Evolutionary conservation across 208 protist species (phyloP).

Genomic region (Porcisia deanei): DNA sequence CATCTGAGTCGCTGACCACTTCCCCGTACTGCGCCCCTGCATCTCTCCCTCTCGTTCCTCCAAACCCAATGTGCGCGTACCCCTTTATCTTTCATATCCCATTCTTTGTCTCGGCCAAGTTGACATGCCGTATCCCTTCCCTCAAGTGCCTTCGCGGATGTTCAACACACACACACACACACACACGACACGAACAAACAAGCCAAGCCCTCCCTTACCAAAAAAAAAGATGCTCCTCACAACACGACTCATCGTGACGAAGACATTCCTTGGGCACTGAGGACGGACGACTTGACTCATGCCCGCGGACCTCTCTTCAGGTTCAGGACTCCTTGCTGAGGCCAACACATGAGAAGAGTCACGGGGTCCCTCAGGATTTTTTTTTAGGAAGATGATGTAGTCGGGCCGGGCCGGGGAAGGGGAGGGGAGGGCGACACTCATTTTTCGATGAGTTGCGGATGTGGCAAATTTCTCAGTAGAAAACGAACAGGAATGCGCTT

Average conservation of each 20-base stretch:
- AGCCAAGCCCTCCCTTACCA: background rate
- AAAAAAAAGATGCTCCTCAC: background rate
- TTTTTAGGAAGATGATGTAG: too few relatives aligned
- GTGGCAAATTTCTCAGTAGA: too few relatives aligned
- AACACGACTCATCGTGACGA: background rate
- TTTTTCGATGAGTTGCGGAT: too few relatives aligned
- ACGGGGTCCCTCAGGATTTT: too few relatives aligned
- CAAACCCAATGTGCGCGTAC: background rate
- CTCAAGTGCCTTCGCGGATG: background rate
- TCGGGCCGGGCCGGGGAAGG: too few relatives aligned
- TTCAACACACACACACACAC: slow-evolving; percentile 8
- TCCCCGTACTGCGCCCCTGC: background rate
- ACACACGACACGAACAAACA: background rate
- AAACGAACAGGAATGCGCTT: too few relatives aligned
- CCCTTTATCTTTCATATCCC: background rate
- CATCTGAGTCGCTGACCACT: background rate
- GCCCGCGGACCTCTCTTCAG: background rate
- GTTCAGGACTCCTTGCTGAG: too few relatives aligned
- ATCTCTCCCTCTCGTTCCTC: background rate
- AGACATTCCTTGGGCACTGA: background rate
- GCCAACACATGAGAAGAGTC: too few relatives aligned
- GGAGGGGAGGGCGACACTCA: too few relatives aligned
- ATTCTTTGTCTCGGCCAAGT: background rate
- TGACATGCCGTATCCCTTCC: background rate
- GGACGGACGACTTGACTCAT: background rate